Conservation (phyloP, 345 rosid genomes). For the Sonneratia caseolaris region DNA sequence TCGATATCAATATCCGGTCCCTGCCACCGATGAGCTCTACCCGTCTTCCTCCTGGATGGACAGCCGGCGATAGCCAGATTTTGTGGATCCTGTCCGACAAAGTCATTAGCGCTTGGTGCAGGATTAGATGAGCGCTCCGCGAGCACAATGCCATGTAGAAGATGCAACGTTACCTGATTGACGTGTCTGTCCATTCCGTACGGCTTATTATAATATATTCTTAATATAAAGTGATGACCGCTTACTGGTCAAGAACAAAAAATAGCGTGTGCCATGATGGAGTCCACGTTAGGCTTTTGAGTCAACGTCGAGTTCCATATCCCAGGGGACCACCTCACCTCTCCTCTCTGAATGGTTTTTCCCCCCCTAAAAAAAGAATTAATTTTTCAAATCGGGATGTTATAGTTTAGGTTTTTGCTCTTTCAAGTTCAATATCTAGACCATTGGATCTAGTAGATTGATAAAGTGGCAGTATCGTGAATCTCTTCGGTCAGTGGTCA, state of each 20-base stretch:
- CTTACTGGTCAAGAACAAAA: background rate
- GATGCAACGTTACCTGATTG: background rate
- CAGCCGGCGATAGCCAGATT: background rate
- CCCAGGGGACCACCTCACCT: background rate
- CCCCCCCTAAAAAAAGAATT: too few species aligned
- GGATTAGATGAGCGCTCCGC: too few species aligned
- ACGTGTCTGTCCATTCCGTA: background rate
- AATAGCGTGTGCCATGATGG: background rate
- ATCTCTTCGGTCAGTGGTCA: too few species aligned
- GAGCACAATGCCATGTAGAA: background rate
- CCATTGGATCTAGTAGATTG: too few species aligned
- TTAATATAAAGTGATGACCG: background rate
- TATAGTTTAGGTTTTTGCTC: too few species aligned
- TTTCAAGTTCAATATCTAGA: too few species aligned
- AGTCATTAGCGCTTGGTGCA: background rate
- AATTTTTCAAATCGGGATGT: too few species aligned
- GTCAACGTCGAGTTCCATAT: background rate
- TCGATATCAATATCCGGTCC: conserved; percentile 45
- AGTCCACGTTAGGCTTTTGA: background rate
- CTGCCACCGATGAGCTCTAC: conserved; percentile 34
- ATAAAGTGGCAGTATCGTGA: too few species aligned
- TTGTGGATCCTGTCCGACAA: background rate
- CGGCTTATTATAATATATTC: background rate
- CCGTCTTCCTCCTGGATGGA: conserved; percentile 29
- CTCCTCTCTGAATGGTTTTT: background rate